Conservation (phyloP, 495 filamentous ascomycete species). For the Trichoderma virens region DNA sequence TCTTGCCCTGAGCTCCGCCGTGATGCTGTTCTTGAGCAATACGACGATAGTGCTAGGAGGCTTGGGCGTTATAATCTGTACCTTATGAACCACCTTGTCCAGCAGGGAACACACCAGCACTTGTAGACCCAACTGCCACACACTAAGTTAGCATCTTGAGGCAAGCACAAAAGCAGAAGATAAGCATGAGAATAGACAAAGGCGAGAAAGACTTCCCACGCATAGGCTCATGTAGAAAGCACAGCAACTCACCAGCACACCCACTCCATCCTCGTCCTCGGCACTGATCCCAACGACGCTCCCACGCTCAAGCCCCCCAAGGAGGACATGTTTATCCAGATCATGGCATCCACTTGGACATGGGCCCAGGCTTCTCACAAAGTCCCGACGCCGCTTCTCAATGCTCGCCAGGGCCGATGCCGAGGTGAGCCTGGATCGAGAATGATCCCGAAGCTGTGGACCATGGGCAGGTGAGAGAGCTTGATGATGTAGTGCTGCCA, state of each 20-base stretch:
- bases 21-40: constrained; percentile 25
- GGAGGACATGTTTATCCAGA: constrained; percentile 37
- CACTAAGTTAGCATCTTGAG: background rate
- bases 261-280: constrained; percentile 30
- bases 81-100: constrained; percentile 12
- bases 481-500: too few species aligned
- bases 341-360: constrained; percentile 32
- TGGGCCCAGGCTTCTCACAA: constrained; percentile 13
- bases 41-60: constrained; percentile 25
- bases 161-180: background rate
- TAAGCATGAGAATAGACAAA: background rate
- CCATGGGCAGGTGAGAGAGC: too few species aligned
- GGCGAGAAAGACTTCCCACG: background rate
- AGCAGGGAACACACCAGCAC: constrained; percentile 23
- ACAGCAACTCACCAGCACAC: constrained; percentile 27
- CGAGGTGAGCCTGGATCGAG: background rate
- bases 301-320: constrained; percentile 38
- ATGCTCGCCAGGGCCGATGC: constrained; percentile 20
- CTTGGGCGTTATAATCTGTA: constrained; percentile 31
- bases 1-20: constrained; percentile 17
- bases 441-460: background rate
- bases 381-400: constrained; percentile 18
- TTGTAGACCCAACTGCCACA: constrained; percentile 29
- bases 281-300: constrained; percentile 42
- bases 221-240: background rate